Base-by-base conservation (phyloP, 495 filamentous ascomycete genomes). In the Penicillium desertorum region DNA sequence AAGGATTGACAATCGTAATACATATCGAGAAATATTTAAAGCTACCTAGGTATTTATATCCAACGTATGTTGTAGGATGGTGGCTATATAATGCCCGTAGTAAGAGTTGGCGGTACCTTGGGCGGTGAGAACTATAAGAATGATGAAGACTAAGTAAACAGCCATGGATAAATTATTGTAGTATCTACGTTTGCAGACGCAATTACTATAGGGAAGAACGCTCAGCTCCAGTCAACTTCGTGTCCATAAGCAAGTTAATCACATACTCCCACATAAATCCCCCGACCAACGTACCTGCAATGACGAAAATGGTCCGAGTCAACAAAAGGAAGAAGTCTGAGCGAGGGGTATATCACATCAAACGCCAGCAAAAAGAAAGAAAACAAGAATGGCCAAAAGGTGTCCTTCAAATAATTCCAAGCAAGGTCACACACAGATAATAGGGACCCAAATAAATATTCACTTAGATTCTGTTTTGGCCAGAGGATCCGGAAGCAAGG, bases 301-400 rank as follows among this genome's bases (percentile, higher is more conserved):
- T 56, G 41, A 60, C 45, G 53, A 57, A 54, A 57, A 57, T 58
- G 45, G 54, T 34, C 46, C 57, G 53, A 45, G 51, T 55, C 57
- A 63, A 59, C 45, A 58, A 65, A 65, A 45, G 59, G 49, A 62
- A 63, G 45, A 65, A 64, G 59, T 57, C 58, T 60, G 62, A 66
- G 63, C 64, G 60, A 70, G 68, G 74, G 75, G 75, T 77, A 77
- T 77, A 77, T 77, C 75, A 74, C 71, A 75, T 72, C 56, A 65
- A 77, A 77, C 73, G 73, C 73, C 75, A 65, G 32, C 53, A 60
- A 62, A 51, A 54, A 52, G 44, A 57, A 57, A 59, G 8, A 57
- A 37, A n/a, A 52, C 19, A 36, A 22, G n/a, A 45, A 62, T 50
- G 51, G 58, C 50, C 19, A 63, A 49, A 55, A 54, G 10, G 54